Percentiles rank a stretch among this genome's conserved stretches.
Evolutionary conservation across 306 rosid species (phyloP).

Genomic region (Cucurbita argyrosperma): DNA sequence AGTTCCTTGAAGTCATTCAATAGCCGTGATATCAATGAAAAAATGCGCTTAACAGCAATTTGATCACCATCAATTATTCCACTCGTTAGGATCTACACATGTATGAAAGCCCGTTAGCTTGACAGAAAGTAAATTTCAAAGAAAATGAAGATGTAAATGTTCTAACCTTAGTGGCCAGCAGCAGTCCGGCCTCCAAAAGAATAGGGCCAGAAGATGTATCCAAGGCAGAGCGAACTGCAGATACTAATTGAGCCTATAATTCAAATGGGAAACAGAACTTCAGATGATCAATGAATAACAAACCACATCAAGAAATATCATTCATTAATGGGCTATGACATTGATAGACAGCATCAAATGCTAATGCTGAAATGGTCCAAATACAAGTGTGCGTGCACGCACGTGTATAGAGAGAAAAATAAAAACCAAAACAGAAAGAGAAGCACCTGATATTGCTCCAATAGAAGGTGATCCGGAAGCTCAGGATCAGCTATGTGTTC

Average conservation of each 20-base stretch:
- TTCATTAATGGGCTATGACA: not conserved
- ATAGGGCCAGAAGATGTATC: conserved; percentile 83
- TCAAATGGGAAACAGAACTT: conserved; percentile 9
- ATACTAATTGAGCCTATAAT: conserved; percentile 79
- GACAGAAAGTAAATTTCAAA: not conserved
- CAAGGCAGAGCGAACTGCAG: conserved; percentile 90
- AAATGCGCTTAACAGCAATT: conserved; percentile 78
- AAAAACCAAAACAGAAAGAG: not conserved
- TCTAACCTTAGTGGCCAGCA: conserved; percentile 87
- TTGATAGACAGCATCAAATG: not conserved
- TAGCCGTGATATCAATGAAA: conserved; percentile 80
- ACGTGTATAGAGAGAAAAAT: not conserved
- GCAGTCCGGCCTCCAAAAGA: conserved; percentile 90
- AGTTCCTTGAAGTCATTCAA: conserved; percentile 74
- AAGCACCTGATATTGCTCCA: conserved; percentile 93
- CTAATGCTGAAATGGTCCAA: not conserved
- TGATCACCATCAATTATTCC: conserved; percentile 90
- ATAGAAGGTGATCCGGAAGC: conserved; percentile 89
- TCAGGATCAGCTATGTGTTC: conserved; percentile 70
- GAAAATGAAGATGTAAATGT: not conserved
- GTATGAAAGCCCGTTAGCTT: not conserved
- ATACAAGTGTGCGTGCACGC: not conserved
- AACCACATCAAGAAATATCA: not conserved
- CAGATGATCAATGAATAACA: not conserved
- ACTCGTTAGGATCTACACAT: conserved; percentile 74